These are phyloP conservation scores for Friedmanniomyces simplex DNA, from an alignment of 495 filamentous ascomycete genomes.

Conservation along the genomic window DNA sequence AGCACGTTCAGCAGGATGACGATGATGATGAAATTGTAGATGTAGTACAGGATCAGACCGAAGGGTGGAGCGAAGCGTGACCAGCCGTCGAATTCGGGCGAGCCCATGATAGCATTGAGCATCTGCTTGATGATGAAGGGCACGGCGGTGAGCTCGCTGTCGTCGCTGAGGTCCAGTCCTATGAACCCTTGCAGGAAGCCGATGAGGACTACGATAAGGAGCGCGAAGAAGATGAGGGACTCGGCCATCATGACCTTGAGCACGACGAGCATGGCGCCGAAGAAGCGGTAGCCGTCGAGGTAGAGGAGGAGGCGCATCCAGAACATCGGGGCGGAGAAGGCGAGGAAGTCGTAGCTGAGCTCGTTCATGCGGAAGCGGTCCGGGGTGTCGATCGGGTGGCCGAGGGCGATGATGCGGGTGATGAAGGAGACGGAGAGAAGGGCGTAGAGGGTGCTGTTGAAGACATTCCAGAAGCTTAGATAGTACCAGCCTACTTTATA, in stretches of 20 bases:
- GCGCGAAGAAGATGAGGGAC: constrained; percentile 90
- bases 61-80: constrained; percentile 69
- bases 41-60: constrained; percentile 83
- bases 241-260: constrained; percentile 99
- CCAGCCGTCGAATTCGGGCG: constrained; percentile 82
- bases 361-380: constrained; percentile 59
- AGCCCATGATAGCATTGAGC: constrained; percentile 81
- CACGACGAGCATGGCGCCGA: constrained; percentile 94
- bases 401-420: constrained; percentile 64
- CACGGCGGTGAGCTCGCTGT: constrained; percentile 45
- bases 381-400: constrained; percentile 42
- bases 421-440: constrained; percentile 67
- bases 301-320: constrained; percentile 91
- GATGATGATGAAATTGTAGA: constrained; percentile 97
- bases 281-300: constrained; percentile 85
- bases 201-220: constrained; percentile 74
- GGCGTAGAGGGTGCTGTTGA: constrained; percentile 74
- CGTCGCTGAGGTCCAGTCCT: constrained; percentile 72
- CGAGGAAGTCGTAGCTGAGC: constrained; percentile 82
- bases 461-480: constrained; percentile 89
- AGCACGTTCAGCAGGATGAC: constrained; percentile 82
- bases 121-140: constrained; percentile 77
- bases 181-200: constrained; percentile 93
- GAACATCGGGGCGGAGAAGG: constrained; percentile 91
- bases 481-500: constrained; percentile 88